Evolutionary conservation across 169 alveolate species (phyloP).

Genomic region (Besnoitia besnoiti): DNA sequence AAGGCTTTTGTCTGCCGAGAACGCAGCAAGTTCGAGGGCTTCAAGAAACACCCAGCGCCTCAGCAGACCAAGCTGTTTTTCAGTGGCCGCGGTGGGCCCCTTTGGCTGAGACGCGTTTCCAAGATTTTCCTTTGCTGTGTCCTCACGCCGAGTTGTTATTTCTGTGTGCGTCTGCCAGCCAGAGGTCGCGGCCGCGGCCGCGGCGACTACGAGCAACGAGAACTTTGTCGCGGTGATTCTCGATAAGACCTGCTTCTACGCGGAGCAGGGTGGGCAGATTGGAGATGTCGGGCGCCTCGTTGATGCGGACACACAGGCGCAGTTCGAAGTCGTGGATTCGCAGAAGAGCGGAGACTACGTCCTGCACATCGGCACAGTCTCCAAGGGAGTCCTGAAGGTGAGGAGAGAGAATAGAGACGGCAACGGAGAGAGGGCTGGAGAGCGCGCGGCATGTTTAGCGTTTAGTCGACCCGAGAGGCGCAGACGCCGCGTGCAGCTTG

Average conservation of each 20-base stretch:
- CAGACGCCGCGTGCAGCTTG: neutral
- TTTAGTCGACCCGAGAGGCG: too few relatives aligned
- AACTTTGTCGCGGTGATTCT: constrained; percentile 78
- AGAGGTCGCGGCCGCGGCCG: neutral
- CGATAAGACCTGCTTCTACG: constrained; percentile 87
- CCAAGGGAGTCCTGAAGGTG: constrained; percentile 55
- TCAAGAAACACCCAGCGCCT: too few relatives aligned
- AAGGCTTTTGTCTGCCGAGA: too few relatives aligned
- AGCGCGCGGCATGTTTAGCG: too few relatives aligned
- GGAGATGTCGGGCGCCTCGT: constrained; percentile 79
- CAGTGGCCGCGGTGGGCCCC: too few relatives aligned
- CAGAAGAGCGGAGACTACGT: constrained; percentile 87
- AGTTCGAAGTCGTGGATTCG: constrained; percentile 82
- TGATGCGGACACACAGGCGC: neutral
- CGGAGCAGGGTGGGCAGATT: constrained; percentile 86
- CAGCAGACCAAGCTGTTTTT: too few relatives aligned
- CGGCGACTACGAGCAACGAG: neutral
- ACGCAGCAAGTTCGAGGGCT: constrained; percentile 33
- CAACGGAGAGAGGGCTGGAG: too few relatives aligned
- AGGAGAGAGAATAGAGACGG: neutral
- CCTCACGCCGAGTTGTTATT: neutral
- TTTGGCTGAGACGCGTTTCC: neutral
- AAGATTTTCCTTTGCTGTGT: neutral
- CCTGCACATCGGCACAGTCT: constrained; percentile 84
- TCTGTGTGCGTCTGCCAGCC: neutral